phyloP scores from a whole-genome alignment of 1,139 yeast genomes.

The Protomyces inouyei region DNA sequence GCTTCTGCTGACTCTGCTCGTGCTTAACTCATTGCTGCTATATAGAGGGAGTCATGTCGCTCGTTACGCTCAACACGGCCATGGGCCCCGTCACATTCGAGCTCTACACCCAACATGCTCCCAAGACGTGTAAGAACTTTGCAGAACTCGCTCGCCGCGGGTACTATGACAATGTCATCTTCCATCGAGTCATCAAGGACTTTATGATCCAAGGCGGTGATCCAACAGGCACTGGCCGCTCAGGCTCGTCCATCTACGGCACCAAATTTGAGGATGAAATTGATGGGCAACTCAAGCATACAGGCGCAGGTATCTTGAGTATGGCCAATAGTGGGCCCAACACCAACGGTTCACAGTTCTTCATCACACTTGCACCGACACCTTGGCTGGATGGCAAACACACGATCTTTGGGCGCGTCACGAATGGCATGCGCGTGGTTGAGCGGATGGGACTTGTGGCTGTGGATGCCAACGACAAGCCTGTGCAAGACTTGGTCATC shows the following conservation, averaged over 20 bases:
- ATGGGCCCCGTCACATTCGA: slow-evolving; percentile 37
- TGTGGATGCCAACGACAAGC: slow-evolving; percentile 43
- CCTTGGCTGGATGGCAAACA: slow-evolving; percentile 49
- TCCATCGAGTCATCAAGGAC: slow-evolving; percentile 43
- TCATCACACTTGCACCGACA: slow-evolving; percentile 49
- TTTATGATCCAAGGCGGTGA: slow-evolving; percentile 45
- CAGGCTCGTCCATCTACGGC: slow-evolving; percentile 39
- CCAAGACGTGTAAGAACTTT: slow-evolving; percentile 38
- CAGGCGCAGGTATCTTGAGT: slow-evolving; percentile 54
- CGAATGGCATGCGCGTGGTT: slow-evolving; percentile 51
- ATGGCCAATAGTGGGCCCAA: slow-evolving; percentile 42
- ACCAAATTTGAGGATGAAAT: slow-evolving; percentile 45
- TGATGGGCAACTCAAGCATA: slow-evolving; percentile 50
- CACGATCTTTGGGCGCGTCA: slow-evolving; percentile 59
- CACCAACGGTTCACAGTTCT: slow-evolving; percentile 47
- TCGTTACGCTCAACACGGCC: slow-evolving; percentile 23
- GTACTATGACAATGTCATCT: slow-evolving; percentile 39
- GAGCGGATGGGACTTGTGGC: slow-evolving; percentile 52
- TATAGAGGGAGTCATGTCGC: slow-evolving; percentile 5
- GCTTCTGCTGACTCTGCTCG: too few relatives aligned
- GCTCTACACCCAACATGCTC: slow-evolving; percentile 38
- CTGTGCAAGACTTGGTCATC: slow-evolving; percentile 37
- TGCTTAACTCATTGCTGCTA: too few relatives aligned
- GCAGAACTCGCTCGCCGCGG: slow-evolving; percentile 36
- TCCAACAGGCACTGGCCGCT: slow-evolving; percentile 41